phyloP scores from a whole-genome alignment of 1,139 yeast genomes.

The Lodderomyces orthopsilosis region DNA sequence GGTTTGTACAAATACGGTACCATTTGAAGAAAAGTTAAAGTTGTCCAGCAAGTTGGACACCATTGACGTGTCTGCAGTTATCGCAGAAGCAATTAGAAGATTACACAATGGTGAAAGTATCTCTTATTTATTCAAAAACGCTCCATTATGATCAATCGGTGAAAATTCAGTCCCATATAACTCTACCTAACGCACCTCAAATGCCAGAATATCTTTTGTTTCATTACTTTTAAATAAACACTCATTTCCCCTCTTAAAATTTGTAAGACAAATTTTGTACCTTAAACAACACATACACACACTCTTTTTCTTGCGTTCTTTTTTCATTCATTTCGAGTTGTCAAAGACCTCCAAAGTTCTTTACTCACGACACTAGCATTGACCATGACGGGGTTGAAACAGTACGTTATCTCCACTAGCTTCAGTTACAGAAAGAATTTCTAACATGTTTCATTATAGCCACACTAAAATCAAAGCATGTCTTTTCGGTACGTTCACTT shows the following conservation, averaged over 20 bases:
- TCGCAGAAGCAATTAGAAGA: slow-evolving; percentile 80
- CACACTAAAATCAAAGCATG: slow-evolving; percentile 60
- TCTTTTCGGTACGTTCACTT: slow-evolving; percentile 61
- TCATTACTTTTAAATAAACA: no score
- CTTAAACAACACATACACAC: no score
- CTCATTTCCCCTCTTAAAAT: no score
- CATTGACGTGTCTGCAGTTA: slow-evolving; percentile 67
- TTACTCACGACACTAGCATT: background rate
- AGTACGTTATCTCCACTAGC: background rate
- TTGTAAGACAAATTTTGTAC: no score
- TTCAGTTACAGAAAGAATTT: background rate
- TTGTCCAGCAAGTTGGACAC: slow-evolving; percentile 58
- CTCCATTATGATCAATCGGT: slow-evolving; percentile 15
- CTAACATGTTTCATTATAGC: slow-evolving; percentile 9
- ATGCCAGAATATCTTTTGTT: no score
- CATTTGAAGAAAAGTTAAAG: slow-evolving; percentile 53
- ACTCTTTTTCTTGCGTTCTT: background rate
- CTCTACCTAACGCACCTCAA: no score
- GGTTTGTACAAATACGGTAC: slow-evolving; percentile 76
- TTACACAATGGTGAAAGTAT: slow-evolving; percentile 83
- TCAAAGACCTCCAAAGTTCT: no score
- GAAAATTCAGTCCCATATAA: no score
- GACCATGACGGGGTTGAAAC: background rate
- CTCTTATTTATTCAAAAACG: slow-evolving; percentile 64
- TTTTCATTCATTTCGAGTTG: background rate